Evolutionary conservation across 495 filamentous ascomycete genomes (phyloP), one percentile per base, ranked within the genome.

Genomic region (Xylaria scruposa): DNA sequence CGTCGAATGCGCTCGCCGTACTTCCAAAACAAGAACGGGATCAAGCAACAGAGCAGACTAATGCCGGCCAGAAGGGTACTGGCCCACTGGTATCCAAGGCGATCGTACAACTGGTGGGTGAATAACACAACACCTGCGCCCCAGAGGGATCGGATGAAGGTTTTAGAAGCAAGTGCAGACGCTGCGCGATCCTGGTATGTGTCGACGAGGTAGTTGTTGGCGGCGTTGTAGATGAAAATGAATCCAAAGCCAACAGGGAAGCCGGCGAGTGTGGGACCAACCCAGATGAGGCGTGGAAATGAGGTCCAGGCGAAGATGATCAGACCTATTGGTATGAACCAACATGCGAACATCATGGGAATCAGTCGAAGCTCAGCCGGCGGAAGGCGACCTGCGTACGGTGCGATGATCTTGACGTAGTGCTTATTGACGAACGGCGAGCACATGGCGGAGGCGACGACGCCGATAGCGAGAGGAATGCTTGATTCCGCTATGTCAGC

Each of bases 291-390:
- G 0, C 67, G 67, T 6, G 87, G 84, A 78, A 91, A 94, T 0
- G 90, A 93, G 2, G 91, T 88, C 93, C 93, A 95, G 44, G 92
- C 93, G 80, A 95, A 95, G 78, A 95, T 92, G 81, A 95, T 94
- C 7, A 94, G 82, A 15, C 91, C 92, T 59, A 92, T 83, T 0
- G 92, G 92, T 74, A 95, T 88, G 73, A 88, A 86, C 92, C 92
- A 95, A 85, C 93, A 95, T 36, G 89, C 90, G 24, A 85, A 77
- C 93, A 97, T 95, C 92, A 95, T 95, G 15, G 93, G 92, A 66
- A 94, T 91, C 10, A 97, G 84, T 54, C 93, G 89, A 12, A 86
- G 81, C 77, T 97, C 93, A 15, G 93, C 89, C 2, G 92, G 92
- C 2, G 93, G 93, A 54, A 88, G 87, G 13, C 56, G 67, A 72